phyloP scores from a whole-genome alignment of 176 grass and related monocot species.

The Aegilops sharonensis region DNA sequence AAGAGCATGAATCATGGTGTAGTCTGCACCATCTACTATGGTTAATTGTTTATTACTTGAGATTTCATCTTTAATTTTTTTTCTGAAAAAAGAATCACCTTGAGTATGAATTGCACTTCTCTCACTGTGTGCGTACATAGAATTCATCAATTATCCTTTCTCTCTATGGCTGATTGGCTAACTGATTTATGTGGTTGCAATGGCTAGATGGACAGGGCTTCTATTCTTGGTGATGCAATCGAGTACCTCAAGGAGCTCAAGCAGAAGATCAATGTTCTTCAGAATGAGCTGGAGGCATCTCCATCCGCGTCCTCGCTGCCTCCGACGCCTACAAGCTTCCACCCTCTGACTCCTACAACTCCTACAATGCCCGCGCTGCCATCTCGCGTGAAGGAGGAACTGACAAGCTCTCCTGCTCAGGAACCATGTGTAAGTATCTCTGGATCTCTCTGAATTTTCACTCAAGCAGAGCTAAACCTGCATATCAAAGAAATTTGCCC shows the following conservation, averaged over 20 bases:
- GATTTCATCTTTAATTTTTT: not conserved
- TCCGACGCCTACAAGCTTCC: constrained; percentile 74
- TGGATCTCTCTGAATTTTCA: not conserved
- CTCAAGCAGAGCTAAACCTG: not conserved
- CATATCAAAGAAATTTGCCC: not conserved
- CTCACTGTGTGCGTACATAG: not conserved
- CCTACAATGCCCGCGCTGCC: constrained; percentile 59
- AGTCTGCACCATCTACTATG: not conserved
- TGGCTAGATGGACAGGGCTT: constrained; percentile 90
- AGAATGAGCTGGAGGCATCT: constrained; percentile 74
- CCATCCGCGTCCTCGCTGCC: constrained; percentile 64
- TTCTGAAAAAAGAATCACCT: not conserved
- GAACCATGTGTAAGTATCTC: constrained; percentile 2
- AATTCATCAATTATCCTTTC: not conserved
- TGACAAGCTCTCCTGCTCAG: constrained; percentile 58
- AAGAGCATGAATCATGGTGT: not conserved
- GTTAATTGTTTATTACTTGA: constrained; percentile 3
- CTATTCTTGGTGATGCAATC: constrained; percentile 83
- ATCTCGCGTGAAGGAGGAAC: constrained; percentile 65
- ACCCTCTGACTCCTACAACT: constrained; percentile 61
- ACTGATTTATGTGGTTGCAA: constrained; percentile 11
- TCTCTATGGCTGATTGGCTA: constrained; percentile 39
- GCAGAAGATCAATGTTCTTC: constrained; percentile 81
- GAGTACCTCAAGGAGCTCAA: constrained; percentile 93
- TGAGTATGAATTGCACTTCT: not conserved